phyloP scores from a whole-genome alignment of 2,329 filamentous ascomycete species.

The Pseudocercospora pini-densiflorae region DNA sequence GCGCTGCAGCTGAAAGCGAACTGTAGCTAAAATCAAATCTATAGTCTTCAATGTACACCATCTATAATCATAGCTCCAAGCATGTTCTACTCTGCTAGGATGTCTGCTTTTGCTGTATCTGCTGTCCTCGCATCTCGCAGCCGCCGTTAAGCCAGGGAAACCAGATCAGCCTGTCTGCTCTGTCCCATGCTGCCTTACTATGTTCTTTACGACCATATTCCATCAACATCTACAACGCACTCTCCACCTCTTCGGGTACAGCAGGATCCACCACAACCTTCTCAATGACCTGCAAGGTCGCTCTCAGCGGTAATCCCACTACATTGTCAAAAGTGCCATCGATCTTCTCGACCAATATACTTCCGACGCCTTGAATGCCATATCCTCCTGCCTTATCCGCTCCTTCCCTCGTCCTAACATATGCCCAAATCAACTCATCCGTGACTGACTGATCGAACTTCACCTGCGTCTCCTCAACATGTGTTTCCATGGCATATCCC shows the following conservation, averaged over 20 bases:
- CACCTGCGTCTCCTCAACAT: constrained; percentile 91
- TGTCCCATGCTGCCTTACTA: too few relatives aligned
- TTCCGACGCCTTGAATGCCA: constrained; percentile 86
- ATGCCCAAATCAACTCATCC: constrained; percentile 82
- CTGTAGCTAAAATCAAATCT: too few relatives aligned
- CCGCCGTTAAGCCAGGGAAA: too few relatives aligned
- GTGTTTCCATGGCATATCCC: constrained; percentile 79
- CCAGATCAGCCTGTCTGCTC: too few relatives aligned
- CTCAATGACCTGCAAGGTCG: constrained; percentile 80
- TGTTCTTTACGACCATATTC: too few relatives aligned
- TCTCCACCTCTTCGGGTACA: constrained; percentile 60
- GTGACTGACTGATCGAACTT: constrained; percentile 73
- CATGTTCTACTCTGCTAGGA: neutral
- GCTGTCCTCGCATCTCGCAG: neutral
- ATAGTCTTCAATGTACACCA: neutral
- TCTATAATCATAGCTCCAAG: neutral
- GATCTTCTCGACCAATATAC: constrained; percentile 84
- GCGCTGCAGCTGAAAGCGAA: too few relatives aligned
- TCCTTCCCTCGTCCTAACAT: constrained; percentile 85
- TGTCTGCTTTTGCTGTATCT: neutral
- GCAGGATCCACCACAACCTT: constrained; percentile 76
- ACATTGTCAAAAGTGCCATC: constrained; percentile 94
- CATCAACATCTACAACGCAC: constrained; percentile 18
- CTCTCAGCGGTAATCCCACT: constrained; percentile 82
- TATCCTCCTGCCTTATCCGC: constrained; percentile 97